Evolutionary conservation across 345 rosid species (phyloP).

Genomic region (Aurinia saxatilis): DNA sequence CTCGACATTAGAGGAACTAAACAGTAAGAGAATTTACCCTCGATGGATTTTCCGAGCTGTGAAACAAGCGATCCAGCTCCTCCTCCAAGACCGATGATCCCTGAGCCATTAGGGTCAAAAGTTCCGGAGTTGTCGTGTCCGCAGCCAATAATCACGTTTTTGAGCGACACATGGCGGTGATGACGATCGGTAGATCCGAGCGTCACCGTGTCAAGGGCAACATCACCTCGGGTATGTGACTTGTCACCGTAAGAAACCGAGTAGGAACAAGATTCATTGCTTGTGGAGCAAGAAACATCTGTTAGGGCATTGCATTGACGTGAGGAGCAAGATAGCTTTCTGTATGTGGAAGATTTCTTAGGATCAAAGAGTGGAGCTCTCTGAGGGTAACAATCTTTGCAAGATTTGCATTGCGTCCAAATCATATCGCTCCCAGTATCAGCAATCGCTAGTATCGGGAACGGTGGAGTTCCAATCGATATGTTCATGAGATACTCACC

Average conservation of each 20-base stretch:
- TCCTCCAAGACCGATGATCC: constrained; percentile 22
- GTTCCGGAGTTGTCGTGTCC: constrained; percentile 9
- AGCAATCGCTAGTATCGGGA: constrained; percentile 19
- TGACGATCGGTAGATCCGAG: constrained; percentile 3
- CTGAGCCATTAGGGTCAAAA: neutral
- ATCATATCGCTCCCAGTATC: constrained; percentile 33
- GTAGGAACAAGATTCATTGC: neutral
- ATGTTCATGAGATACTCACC: constrained; percentile 33
- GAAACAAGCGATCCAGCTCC: constrained; percentile 9
- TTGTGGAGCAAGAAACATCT: neutral
- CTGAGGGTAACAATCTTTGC: constrained; percentile 28
- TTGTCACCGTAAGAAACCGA: constrained; percentile 7
- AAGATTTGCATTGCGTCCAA: constrained; percentile 35
- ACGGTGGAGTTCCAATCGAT: constrained; percentile 22
- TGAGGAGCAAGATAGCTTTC: constrained; percentile 27
- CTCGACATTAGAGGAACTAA: constrained; percentile 8
- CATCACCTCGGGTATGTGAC: neutral
- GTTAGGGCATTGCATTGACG: constrained; percentile 3
- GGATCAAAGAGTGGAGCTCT: constrained; percentile 31
- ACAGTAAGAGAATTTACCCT: constrained; percentile 24
- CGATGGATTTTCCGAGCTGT: constrained; percentile 1
- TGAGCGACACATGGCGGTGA: neutral
- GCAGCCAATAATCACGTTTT: constrained; percentile 7
- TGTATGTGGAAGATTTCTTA: constrained; percentile 33
- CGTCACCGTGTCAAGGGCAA: constrained; percentile 12